Evolutionary conservation across 495 filamentous ascomycete species (phyloP), one percentile per base, ranked within the genome.

Genomic region (Aspergillus coremiiformis): DNA sequence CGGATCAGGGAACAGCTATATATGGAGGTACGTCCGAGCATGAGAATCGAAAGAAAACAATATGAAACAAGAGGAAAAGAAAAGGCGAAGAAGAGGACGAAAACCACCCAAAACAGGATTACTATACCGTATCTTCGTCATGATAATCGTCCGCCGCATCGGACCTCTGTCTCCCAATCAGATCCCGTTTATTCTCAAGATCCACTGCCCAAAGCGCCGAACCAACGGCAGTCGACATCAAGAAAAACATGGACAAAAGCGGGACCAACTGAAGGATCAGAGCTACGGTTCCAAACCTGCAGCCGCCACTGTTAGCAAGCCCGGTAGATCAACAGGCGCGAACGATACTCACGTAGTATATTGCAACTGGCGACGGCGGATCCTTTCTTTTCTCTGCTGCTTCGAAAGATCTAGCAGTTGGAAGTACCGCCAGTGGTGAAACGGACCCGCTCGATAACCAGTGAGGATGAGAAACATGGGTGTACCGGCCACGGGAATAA

Each of bases 361-460:
- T 49, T 78, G 72, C 52, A 76, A 66, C 60, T 78, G 70, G 32
- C 79, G 65, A 44, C 62, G 62, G 51, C 71, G 71, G 26, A 84
- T 68, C 32, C 71, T 78, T 5, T 66, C 70, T 33, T 81, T 82
- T 53, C 80, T 65, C 60, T 84, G 70, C 58, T 78, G 75, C 60
- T 78, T 84, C 23, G 71, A 71, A 46, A 83, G 74, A 33, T 72
- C 78, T 49, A 76, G 60, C 24, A 86, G 63, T 55, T 81, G 72
- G 60, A 82, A 84, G 55, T 85, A 85, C 47, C 83, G 69, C 80
- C 80, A 84, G 54, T 85, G 82, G 49, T 84, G 80, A 32, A 86
- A 74, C 4, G 83, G 83, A 4, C 83, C 83, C 20, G 73, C 83
- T 15, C 83, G 75, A 55, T 81, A 82, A 0, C 83, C 83, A 7